Evolutionary conservation across 2,329 filamentous ascomycete species (phyloP).

Genomic region (Akanthomyces dipterigenus): DNA sequence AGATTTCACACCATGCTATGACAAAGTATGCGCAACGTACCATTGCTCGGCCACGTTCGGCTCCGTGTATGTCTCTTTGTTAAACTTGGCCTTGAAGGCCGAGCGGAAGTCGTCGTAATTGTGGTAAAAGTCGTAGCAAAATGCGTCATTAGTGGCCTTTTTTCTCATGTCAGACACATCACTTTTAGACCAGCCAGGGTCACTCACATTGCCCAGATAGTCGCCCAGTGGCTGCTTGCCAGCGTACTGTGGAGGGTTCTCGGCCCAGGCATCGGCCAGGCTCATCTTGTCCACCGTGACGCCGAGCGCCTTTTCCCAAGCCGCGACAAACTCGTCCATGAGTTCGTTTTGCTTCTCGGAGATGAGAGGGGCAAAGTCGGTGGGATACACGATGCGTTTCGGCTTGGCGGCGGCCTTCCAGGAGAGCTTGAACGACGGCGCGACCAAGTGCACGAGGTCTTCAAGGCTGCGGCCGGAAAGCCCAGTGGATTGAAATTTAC

Average conservation of each 20-base stretch:
- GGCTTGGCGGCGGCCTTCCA: not conserved
- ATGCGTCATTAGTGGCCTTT: conserved; percentile 24
- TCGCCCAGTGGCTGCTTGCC: conserved; percentile 18
- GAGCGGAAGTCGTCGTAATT: conserved; percentile 23
- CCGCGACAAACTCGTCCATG: conserved; percentile 18
- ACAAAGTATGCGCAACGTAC: conserved; percentile 16
- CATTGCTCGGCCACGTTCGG: conserved; percentile 22
- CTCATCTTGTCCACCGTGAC: conserved; percentile 16
- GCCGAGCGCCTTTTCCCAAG: conserved; percentile 19
- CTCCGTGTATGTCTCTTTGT: conserved; percentile 23
- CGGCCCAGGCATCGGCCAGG: conserved; percentile 17
- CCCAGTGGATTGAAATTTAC: conserved; percentile 18
- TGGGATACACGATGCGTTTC: conserved; percentile 20
- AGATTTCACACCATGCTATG: not conserved
- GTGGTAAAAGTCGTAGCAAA: conserved; percentile 28
- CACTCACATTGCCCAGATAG: conserved; percentile 25
- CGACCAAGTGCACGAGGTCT: conserved; percentile 18
- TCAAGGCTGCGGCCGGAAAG: conserved; percentile 21
- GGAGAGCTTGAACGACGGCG: conserved; percentile 12
- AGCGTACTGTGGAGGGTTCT: conserved; percentile 18
- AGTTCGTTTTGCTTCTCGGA: conserved; percentile 13
- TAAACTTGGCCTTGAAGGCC: conserved; percentile 20
- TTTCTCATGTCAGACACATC: not conserved
- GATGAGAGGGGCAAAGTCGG: conserved; percentile 16
- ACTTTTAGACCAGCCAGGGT: not conserved